Base-by-base conservation (phyloP, 2,329 filamentous ascomycete species). In the Keithomyces neogunnii region DNA sequence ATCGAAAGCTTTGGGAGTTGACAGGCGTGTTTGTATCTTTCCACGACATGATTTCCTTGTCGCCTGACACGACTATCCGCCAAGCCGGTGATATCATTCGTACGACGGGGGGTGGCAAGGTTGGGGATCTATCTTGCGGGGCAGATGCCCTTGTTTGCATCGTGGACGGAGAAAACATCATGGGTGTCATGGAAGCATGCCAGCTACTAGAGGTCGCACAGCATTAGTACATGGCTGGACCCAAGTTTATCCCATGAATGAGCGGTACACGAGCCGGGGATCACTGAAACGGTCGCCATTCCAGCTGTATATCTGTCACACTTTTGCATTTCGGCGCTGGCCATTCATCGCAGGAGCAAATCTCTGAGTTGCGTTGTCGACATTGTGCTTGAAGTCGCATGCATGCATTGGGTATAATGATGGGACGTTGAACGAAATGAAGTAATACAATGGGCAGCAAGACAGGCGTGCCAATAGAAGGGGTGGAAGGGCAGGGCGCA, bases 21-120 rank as follows among this genome's bases (percentile, higher is more conserved):
- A 56, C 66, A 0, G 69, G 73, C n/a, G 62, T 81, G 26, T 65
- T 83, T 29, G 71, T 79, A 1, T 67, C 75, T 3, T 66, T 73
- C 42, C 68, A 71, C 6, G 74, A 81, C 46, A 86, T 86, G 79
- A 69, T 87, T 11, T 69, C 71, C 19, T 72, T 88, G 4, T 69
- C 76, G 2, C 75, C 75, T 1, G 76, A 80, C 10, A 83, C 75
- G 5, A 74, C 74, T 2, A 66, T 87, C 13, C 65, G 74, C 3
- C 73, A 79, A 45, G 80, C 81, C 1, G 69, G 67, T 19, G 72
- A 75, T 40, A 78, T 78, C 67, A 68, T 84, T 39, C 61, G 64
- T 11, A 38, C 52, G 3, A 11, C 28, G 29, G 42, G 31, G 35
- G 42, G 33, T 4, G 44, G 45, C 36, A 40, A 35, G 9, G 62